phyloP scores from a whole-genome alignment of 495 filamentous ascomycete genomes.

The Chlorociboria aeruginascens region DNA sequence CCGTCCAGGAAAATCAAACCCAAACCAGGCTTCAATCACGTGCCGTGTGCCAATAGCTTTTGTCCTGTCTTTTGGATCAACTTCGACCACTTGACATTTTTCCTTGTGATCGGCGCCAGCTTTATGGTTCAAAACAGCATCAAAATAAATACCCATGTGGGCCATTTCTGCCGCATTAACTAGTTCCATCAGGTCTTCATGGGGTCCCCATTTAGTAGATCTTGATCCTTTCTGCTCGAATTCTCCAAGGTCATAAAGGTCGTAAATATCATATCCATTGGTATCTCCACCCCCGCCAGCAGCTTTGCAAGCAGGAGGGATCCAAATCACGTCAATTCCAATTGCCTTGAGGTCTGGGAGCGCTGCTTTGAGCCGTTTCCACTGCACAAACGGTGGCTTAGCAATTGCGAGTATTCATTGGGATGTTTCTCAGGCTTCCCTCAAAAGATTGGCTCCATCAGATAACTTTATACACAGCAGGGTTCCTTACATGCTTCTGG shows the following conservation, averaged over 20 bases:
- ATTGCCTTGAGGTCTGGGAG: background rate
- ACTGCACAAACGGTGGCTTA: background rate
- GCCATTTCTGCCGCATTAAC: constrained; percentile 33
- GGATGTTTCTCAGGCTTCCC: no score
- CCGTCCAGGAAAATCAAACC: constrained; percentile 50
- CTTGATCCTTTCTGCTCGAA: constrained; percentile 54
- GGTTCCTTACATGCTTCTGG: constrained; percentile 29
- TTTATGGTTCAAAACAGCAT: constrained; percentile 65
- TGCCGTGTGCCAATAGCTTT: constrained; percentile 38
- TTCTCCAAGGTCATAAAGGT: constrained; percentile 62
- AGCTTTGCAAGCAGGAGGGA: constrained; percentile 56
- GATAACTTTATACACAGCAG: no score
- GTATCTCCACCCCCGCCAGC: constrained; percentile 37
- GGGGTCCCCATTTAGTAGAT: constrained; percentile 55
- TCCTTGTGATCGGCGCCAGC: constrained; percentile 51
- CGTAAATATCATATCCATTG: constrained; percentile 64
- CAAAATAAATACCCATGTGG: constrained; percentile 49
- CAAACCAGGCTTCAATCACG: constrained; percentile 53
- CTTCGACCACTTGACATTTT: constrained; percentile 42
- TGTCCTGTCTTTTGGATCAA: constrained; percentile 43
- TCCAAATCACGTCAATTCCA: background rate
- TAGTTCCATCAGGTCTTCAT: constrained; percentile 43
- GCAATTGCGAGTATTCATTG: no score
- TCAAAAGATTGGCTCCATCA: no score
- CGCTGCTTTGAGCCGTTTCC: background rate